These are phyloP conservation scores for Schwanniomyces occidentalis DNA, from an alignment of 805 yeast species.

Conservation along the genomic window DNA sequence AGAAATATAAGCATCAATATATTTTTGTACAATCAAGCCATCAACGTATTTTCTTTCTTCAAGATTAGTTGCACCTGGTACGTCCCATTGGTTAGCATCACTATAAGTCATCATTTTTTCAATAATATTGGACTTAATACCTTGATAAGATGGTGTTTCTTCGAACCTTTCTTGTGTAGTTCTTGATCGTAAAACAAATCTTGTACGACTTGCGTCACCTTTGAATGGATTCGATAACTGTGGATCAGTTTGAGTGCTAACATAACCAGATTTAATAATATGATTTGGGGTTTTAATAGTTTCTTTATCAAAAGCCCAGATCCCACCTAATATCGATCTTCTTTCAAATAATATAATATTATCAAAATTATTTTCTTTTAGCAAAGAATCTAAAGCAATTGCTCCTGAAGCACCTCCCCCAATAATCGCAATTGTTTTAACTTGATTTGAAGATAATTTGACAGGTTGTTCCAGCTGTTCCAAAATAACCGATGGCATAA, in stretches of 20 bases:
- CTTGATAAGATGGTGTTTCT: conserved; percentile 28
- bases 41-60: conserved; percentile 26
- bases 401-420: conserved; percentile 58
- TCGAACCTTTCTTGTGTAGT: conserved; percentile 28
- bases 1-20: conserved; percentile 27
- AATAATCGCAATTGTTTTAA: conserved; percentile 40
- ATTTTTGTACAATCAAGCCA: conserved; percentile 24
- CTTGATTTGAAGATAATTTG: no score
- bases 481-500: no score
- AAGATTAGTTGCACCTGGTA: conserved; percentile 15
- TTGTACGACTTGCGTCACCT: not conserved
- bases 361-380: conserved; percentile 32
- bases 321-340: conserved; percentile 41
- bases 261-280: conserved; percentile 21
- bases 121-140: conserved; percentile 40
- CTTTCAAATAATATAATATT: conserved; percentile 43
- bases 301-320: conserved; percentile 39
- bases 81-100: conserved; percentile 39
- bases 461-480: no score
- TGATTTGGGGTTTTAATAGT: conserved; percentile 18
- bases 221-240: conserved; percentile 28
- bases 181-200: not conserved
- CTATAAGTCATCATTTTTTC: conserved; percentile 48
- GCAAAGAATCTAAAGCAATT: conserved; percentile 38
- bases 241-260: conserved; percentile 25